Conservation (phyloP, 805 yeast species). For the Kluyveromyces starmeri region DNA sequence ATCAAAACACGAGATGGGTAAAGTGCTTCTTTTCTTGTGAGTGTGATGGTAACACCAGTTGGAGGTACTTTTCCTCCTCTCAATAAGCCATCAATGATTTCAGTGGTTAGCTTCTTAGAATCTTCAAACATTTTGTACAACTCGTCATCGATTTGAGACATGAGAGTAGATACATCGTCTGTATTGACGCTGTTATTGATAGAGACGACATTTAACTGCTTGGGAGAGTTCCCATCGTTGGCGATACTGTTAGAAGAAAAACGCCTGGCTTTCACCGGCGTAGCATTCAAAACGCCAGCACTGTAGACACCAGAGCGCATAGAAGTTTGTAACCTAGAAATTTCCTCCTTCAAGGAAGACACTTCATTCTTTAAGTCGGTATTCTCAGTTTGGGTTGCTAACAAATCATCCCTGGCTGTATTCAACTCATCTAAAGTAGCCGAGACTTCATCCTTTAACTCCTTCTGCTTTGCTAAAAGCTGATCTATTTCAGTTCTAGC, state of each 20-base stretch:
- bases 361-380: slow-evolving; percentile 58
- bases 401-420: slow-evolving; percentile 47
- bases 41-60: slow-evolving; percentile 73
- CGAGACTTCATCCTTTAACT: slow-evolving; percentile 54
- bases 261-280: slow-evolving; percentile 29
- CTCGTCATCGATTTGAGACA: slow-evolving; percentile 69
- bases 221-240: slow-evolving; percentile 14
- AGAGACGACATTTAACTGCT: slow-evolving; percentile 16
- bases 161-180: slow-evolving; percentile 38
- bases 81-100: slow-evolving; percentile 78
- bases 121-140: slow-evolving; percentile 62
- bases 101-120: slow-evolving; percentile 64
- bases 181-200: slow-evolving; percentile 17
- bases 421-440: slow-evolving; percentile 54
- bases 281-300: slow-evolving; percentile 25
- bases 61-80: slow-evolving; percentile 80
- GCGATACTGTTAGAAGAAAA: slow-evolving; percentile 17
- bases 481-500: slow-evolving; percentile 54
- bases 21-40: slow-evolving; percentile 81
- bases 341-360: slow-evolving; percentile 37
- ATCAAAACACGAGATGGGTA: slow-evolving; percentile 95
- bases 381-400: slow-evolving; percentile 54
- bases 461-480: slow-evolving; percentile 50
- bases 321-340: slow-evolving; percentile 34
- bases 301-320: slow-evolving; percentile 26